Evolutionary conservation across 257 asterid species (phyloP).

Genomic region (Asclepias syriaca): DNA sequence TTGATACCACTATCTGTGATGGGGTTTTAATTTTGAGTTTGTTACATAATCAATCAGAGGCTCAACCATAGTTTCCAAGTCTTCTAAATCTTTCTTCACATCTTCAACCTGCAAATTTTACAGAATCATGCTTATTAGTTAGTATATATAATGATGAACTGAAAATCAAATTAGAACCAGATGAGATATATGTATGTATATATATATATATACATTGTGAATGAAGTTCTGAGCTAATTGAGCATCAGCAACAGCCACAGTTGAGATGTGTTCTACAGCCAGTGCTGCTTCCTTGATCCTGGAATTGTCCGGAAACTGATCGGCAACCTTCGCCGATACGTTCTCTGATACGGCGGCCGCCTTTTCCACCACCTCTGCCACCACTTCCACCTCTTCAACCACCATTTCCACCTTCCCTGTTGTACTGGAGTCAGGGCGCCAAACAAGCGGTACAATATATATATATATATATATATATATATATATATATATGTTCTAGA

Average conservation of each 20-base stretch:
- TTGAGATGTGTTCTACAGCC: constrained; percentile 41
- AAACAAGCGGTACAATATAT: too few relatives aligned
- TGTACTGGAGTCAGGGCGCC: too few relatives aligned
- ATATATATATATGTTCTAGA: too few relatives aligned
- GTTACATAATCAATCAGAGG: constrained; percentile 39
- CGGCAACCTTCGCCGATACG: constrained; percentile 41
- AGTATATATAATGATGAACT: not conserved
- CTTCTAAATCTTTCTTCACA: constrained; percentile 54
- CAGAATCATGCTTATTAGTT: not conserved
- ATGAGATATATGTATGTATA: not conserved
- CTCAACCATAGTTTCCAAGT: constrained; percentile 41
- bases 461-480: too few relatives aligned
- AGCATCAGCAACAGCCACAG: constrained; percentile 49
- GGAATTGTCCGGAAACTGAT: constrained; percentile 46
- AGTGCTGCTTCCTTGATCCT: constrained; percentile 56
- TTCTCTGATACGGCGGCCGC: constrained; percentile 52
- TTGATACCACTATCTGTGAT: not conserved
- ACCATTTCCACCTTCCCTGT: constrained; percentile 47
- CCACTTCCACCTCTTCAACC: constrained; percentile 54
- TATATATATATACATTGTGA: constrained; percentile 35
- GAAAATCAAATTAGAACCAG: not conserved
- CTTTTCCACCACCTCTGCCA: constrained; percentile 52
- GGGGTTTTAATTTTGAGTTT: constrained; percentile 10
- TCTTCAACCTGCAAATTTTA: constrained; percentile 46
- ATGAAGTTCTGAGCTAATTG: constrained; percentile 37